Evolutionary conservation across 768 basidiomycete species (phyloP), one percentile per base, ranked within the genome.

Genomic region (Porphyrellus cyaneotinctus): DNA sequence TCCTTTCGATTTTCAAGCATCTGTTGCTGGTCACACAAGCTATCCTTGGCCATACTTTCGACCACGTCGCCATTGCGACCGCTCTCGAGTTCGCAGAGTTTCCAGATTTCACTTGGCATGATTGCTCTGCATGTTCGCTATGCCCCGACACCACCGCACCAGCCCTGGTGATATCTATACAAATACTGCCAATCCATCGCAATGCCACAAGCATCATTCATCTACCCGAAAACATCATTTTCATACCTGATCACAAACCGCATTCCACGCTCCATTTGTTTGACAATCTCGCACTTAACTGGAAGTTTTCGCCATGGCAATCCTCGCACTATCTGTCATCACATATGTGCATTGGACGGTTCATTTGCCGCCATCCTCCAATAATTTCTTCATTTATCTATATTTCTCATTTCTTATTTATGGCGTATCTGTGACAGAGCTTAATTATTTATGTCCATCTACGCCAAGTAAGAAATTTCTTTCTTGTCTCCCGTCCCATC

Each of bases 251-350:
- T 61, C 59, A 58, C 56, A 48, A 62, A 55, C 43, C 53, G 59
- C 62, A 67, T 61, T 54, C 43, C 52, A 66, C 64, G 58, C 59
- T 63, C 61, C 58, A 67, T 67, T 67, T 68, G 63, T 64, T 63
- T 61, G 59, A 68, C 60, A 39, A 59, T 61, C 47, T 53, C 53
- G 49, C 57, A 57, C 58, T 62, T 41, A 51, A 45, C 47, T 38
- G 36, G 41, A 58, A 42, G 51, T 35, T 53, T 41, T 54, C 30
- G 43, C 41, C 43, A 49, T 32, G 28, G 49, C 54, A 57, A 59
- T 23, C 50, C 41, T 56, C 49, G 24, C 47, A 43, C 45, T 31
- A 64, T 63, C 64, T 68, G 62, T 68, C 50, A 62, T 59, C 54
- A 58, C 58, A 56, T 57, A 44, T 61, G 64, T 44, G 52, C 58